Evolutionary conservation across 1,284 basidiomycete species (phyloP), one percentile per base, ranked within the genome.

Genomic region (Marasmius oreades): DNA sequence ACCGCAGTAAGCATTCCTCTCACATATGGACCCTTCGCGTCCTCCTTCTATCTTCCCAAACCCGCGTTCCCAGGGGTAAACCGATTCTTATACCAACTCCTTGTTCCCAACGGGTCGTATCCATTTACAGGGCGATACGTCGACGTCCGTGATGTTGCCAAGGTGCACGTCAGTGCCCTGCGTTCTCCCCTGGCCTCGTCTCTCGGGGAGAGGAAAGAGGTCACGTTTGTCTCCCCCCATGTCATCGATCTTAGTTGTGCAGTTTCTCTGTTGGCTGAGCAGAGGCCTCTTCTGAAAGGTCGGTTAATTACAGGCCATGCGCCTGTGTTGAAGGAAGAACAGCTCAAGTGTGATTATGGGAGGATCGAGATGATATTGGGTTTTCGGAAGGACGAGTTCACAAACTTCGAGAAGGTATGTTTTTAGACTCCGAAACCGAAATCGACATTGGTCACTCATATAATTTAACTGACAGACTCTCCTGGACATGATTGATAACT

Each of bases 141-240:
- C 24, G 59, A 61, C 33, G 57, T 61, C 16, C 56, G 59, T 14
- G 59, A 61, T 36, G 47, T 52, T 28, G 59, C 59, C n/a, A 55
- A 51, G 36, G 53, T 37, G 0, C 59, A 61, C 36, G 51, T 61
- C 31, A 20, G 31, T 12, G 57, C 59, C 11, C 57, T 61, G 16
- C 43, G 52, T n/a, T 55, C 59, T 14, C 48, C 53, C 6, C n/a
- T 44, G 3, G 43, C 46, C 2, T 52, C 48, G 7, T 37, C 31
- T 4, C 2, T 33, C 12, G 24, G 23, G 16, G 14, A 56, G 1
- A 54, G 54, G 16, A 33, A 28, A 23, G 36, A 58, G 10, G 37
- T 61, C 16, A n/a, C 44, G 0, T 20, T 61, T 10, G 31, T 36
- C 18, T 58, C 59, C 10, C 51, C 53, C 8, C 42, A 59, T 24